Evolutionary conservation across 805 yeast species (phyloP).

Genomic region (Schwanniomyces occidentalis): DNA sequence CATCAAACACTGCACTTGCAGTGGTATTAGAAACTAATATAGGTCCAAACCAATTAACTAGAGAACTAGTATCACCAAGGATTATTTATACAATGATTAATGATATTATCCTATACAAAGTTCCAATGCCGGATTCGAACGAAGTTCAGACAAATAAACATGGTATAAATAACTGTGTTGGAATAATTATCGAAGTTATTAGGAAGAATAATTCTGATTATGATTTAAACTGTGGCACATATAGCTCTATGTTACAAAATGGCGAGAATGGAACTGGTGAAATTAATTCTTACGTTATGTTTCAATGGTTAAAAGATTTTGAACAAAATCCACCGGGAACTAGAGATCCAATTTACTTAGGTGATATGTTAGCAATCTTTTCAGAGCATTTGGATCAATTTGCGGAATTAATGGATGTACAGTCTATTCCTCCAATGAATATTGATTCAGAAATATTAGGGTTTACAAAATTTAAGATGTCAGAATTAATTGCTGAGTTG

Average conservation of each 20-base stretch:
- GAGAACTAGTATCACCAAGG: constrained; percentile 80
- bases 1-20: constrained; percentile 72
- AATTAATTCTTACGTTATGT: constrained; percentile 42
- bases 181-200: constrained; percentile 89
- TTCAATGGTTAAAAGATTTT: constrained; percentile 45
- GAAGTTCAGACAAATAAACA: constrained; percentile 58
- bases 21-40: constrained; percentile 87
- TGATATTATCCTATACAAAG: constrained; percentile 59
- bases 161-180: constrained; percentile 91
- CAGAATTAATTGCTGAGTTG: constrained; percentile 91
- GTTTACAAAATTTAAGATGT: constrained; percentile 83
- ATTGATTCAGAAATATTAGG: constrained; percentile 59
- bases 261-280: constrained; percentile 34
- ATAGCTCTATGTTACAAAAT: constrained; percentile 54
- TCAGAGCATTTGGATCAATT: constrained; percentile 73
- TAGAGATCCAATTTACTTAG: constrained; percentile 90
- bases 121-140: constrained; percentile 10
- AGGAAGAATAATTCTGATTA: constrained; percentile 96
- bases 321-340: constrained; percentile 92
- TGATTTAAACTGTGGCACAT: constrained; percentile 83
- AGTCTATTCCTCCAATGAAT: constrained; percentile 21
- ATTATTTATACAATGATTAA: constrained; percentile 66
- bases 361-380: constrained; percentile 77
- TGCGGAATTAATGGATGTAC: constrained; percentile 54
- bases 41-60: constrained; percentile 92